phyloP scores from a whole-genome alignment of 1,284 basidiomycete genomes.

The Leccinum fallax region DNA sequence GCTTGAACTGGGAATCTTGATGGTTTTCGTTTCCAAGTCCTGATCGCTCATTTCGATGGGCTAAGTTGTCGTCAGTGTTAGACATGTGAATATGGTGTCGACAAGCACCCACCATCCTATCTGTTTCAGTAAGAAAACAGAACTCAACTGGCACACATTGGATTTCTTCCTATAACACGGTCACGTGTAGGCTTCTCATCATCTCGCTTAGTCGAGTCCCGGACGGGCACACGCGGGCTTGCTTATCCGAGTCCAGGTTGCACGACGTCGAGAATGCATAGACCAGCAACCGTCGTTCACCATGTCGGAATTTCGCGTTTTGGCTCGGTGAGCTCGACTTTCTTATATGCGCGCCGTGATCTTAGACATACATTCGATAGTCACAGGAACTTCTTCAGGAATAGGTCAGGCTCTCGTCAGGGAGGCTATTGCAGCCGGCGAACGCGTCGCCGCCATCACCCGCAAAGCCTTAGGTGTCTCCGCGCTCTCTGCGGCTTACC shows the following conservation, averaged over 20 bases:
- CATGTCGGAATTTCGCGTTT: conserved; percentile 26
- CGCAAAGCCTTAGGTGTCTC: conserved; percentile 22
- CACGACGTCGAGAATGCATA: neutral
- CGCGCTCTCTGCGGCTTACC: conserved; percentile 12
- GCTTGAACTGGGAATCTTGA: neutral
- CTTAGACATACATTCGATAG: conserved; percentile 8
- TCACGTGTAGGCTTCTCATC: no score
- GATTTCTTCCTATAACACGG: no score
- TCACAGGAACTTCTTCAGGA: conserved; percentile 29
- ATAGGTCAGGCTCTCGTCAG: conserved; percentile 23
- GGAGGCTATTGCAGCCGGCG: conserved; percentile 26
- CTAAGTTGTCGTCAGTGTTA: neutral
- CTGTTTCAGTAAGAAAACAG: no score
- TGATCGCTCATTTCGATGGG: neutral
- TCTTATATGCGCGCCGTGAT: neutral
- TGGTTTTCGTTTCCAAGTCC: neutral
- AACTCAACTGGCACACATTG: no score
- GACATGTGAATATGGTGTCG: neutral
- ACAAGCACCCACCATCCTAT: neutral
- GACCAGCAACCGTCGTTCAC: neutral
- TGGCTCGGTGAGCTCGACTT: conserved; percentile 25
- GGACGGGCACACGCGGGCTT: no score
- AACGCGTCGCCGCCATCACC: conserved; percentile 29
- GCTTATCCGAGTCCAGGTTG: no score
- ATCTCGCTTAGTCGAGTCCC: no score